phyloP scores from a whole-genome alignment of 768 basidiomycete species.

The Aureoboletus auriporus region DNA sequence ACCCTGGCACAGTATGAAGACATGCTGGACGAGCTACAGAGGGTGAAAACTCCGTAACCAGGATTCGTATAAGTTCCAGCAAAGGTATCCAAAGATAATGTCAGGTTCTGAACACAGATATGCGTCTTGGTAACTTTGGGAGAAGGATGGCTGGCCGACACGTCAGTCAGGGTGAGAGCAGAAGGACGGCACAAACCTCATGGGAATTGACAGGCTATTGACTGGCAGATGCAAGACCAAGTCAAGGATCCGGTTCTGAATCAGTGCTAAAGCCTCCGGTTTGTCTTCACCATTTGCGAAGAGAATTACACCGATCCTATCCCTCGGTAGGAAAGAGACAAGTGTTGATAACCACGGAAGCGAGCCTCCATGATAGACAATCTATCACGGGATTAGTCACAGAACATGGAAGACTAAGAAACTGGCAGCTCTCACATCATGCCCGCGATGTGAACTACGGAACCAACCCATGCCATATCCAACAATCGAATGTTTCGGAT shows the following conservation, averaged over 20 bases:
- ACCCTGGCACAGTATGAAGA: conserved; percentile 23
- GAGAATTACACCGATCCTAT: conserved; percentile 33
- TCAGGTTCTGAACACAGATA: neutral
- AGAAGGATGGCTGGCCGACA: neutral
- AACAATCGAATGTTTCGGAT: conserved; percentile 23
- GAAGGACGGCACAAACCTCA: conserved; percentile 3
- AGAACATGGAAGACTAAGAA: neutral
- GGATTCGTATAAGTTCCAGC: conserved; percentile 35
- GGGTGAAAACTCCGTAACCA: conserved; percentile 36
- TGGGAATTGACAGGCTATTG: neutral
- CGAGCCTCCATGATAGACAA: conserved; percentile 32
- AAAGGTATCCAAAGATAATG: conserved; percentile 22
- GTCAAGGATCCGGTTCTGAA: conserved; percentile 21
- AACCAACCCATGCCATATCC: conserved; percentile 45
- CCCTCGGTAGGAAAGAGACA: conserved; percentile 32
- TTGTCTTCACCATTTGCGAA: conserved; percentile 31
- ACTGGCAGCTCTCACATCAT: conserved; percentile 30
- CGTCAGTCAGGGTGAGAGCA: neutral
- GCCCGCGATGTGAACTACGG: conserved; percentile 35
- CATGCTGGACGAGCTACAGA: conserved; percentile 29
- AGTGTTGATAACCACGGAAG: conserved; percentile 32
- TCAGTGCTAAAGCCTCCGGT: conserved; percentile 4
- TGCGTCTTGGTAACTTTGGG: neutral
- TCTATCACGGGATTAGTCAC: conserved; percentile 18
- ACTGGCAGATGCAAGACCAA: conserved; percentile 13